These are phyloP conservation scores for Cyclostephanos tholiformis DNA, from an alignment of 108 stramenopile species.

Conservation along the genomic window DNA sequence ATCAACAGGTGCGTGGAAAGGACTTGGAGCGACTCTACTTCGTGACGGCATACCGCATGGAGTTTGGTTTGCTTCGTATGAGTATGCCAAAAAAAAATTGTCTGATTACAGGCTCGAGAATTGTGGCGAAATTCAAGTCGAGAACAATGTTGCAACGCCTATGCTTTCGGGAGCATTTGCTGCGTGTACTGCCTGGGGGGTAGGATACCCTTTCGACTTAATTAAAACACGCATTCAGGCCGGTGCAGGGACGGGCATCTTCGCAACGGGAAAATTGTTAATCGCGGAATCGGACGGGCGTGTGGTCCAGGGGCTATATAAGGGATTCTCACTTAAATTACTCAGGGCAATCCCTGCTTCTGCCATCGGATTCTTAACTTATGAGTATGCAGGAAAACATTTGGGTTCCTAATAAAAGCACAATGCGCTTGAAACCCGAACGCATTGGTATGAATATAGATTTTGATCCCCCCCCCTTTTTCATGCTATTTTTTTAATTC, in stretches of 20 bases:
- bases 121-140: neutral
- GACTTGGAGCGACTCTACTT: constrained; percentile 75
- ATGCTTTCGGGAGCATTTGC: constrained; percentile 77
- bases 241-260: constrained; percentile 48
- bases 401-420: neutral
- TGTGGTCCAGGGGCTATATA: constrained; percentile 64
- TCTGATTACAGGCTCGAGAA: neutral
- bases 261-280: constrained; percentile 55
- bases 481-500: neutral
- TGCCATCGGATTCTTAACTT: constrained; percentile 76
- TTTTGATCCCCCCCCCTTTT: too few relatives aligned
- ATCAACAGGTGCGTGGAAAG: constrained; percentile 59
- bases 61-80: constrained; percentile 76
- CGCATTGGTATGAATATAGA: too few relatives aligned
- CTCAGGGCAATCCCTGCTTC: constrained; percentile 72
- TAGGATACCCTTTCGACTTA: constrained; percentile 85
- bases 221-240: constrained; percentile 87
- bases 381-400: constrained; percentile 60
- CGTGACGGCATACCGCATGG: constrained; percentile 84
- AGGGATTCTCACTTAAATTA: constrained; percentile 82
- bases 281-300: constrained; percentile 58
- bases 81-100: constrained; percentile 49
- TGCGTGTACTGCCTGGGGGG: constrained; percentile 80
- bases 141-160: constrained; percentile 54
- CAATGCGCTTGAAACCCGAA: neutral